These are phyloP conservation scores for Penicillium subrubescens DNA, from an alignment of 495 filamentous ascomycete species.

Conservation along the genomic window DNA sequence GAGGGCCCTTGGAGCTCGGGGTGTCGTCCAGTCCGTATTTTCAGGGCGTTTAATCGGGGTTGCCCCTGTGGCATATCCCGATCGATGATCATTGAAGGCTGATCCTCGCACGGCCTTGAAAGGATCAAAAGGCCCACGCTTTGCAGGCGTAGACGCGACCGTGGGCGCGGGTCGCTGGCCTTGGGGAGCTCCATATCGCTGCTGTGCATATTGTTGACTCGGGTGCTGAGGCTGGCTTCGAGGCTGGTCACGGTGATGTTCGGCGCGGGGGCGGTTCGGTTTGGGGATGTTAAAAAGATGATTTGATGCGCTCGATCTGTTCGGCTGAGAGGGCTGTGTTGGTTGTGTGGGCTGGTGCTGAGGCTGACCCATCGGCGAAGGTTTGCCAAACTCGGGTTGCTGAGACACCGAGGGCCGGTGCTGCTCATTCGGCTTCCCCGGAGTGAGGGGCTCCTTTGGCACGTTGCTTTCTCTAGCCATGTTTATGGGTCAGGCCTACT, in stretches of 20 bases:
- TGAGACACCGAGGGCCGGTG: slow-evolving; percentile 25
- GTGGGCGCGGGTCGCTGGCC: slow-evolving; percentile 22
- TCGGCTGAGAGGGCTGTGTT: slow-evolving; percentile 36
- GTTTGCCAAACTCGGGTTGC: slow-evolving; percentile 61
- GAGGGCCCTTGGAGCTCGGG: slow-evolving; percentile 40
- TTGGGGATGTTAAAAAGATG: slow-evolving; percentile 57
- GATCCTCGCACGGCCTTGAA: slow-evolving; percentile 48
- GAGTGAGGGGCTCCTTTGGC: slow-evolving; percentile 37
- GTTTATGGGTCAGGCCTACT: not conserved
- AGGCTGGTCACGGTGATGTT: slow-evolving; percentile 47
- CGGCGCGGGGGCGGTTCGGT: slow-evolving; percentile 44
- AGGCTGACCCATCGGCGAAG: slow-evolving; percentile 53
- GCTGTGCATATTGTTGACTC: slow-evolving; percentile 20
- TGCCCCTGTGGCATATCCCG: slow-evolving; percentile 28
- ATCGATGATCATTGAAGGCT: slow-evolving; percentile 39
- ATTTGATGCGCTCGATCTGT: slow-evolving; percentile 35
- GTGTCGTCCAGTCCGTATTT: slow-evolving; percentile 43
- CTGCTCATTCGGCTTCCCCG: slow-evolving; percentile 34
- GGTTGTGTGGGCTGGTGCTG: slow-evolving; percentile 39
- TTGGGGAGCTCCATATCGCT: slow-evolving; percentile 17
- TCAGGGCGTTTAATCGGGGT: slow-evolving; percentile 51
- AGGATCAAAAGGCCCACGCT: slow-evolving; percentile 40
- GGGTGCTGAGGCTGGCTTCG: slow-evolving; percentile 25
- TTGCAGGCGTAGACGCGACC: slow-evolving; percentile 24
- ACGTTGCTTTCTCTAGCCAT: slow-evolving; percentile 50